Percentiles rank a stretch among this genome's conserved stretches.
Evolutionary conservation across 352 stramenopile genomes (phyloP).

Genomic region (Phytophthora meadii): DNA sequence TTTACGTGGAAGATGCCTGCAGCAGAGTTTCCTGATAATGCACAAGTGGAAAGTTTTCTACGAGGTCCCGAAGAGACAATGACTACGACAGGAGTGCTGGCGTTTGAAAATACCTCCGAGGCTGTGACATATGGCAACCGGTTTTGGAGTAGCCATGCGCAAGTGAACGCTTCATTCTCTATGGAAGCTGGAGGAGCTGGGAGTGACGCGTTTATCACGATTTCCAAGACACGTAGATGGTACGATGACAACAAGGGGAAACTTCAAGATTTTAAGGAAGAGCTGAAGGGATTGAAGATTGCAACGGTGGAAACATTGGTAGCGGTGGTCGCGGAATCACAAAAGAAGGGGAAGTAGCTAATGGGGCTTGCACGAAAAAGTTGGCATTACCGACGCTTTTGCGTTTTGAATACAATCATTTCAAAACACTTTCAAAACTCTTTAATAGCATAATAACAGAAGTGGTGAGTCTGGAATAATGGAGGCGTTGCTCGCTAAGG

Average conservation of each 20-base stretch:
- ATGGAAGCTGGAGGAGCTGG: background rate
- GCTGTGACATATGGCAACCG: background rate
- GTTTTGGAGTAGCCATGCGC: background rate
- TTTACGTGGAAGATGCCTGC: slow-evolving; percentile 30
- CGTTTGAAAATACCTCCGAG: background rate
- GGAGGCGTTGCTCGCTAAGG: slow-evolving; percentile 39
- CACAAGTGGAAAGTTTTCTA: slow-evolving; percentile 16
- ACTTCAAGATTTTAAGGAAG: background rate
- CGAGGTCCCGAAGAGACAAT: slow-evolving; percentile 2
- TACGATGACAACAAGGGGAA: background rate
- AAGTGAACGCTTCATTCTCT: background rate
- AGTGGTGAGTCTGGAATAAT: slow-evolving; percentile 18
- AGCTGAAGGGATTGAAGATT: background rate
- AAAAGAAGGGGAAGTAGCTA: background rate
- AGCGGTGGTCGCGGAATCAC: background rate
- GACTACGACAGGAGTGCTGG: background rate
- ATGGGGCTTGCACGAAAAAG: too few relatives aligned
- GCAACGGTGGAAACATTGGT: background rate
- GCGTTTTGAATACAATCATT: too few relatives aligned
- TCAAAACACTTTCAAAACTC: too few relatives aligned
- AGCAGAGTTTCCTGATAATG: slow-evolving; percentile 8
- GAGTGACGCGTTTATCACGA: slow-evolving; percentile 9
- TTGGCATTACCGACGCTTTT: too few relatives aligned
- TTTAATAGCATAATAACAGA: too few relatives aligned
- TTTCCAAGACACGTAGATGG: slow-evolving; percentile 19